These are phyloP conservation scores for Microcyclospora pomicola DNA, from an alignment of 2,329 filamentous ascomycete genomes.

Conservation along the genomic window DNA sequence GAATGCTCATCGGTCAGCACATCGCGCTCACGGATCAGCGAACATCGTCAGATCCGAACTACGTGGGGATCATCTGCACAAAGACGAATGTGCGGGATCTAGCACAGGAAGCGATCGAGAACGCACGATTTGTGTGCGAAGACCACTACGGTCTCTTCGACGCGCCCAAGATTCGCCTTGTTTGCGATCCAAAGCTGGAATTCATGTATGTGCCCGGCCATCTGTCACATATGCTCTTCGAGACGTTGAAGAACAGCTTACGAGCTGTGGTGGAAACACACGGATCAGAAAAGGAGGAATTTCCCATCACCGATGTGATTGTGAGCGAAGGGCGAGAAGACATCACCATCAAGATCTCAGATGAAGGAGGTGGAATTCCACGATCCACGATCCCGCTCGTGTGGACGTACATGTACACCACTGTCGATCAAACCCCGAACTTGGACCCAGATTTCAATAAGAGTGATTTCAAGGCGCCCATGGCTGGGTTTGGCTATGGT, in stretches of 20 bases:
- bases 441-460: constrained; percentile 97
- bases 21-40: constrained; percentile 92
- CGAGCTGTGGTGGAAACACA: constrained; percentile 93
- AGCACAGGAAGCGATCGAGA: constrained; percentile 93
- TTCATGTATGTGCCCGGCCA: constrained; percentile 99
- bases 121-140: constrained; percentile 96
- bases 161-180: constrained; percentile 87
- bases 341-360: constrained; percentile 95
- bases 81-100: constrained; percentile 94
- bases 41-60: constrained; percentile 76
- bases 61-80: constrained; percentile 97
- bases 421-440: constrained; percentile 87
- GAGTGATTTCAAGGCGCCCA: constrained; percentile 96
- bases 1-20: constrained; percentile 98
- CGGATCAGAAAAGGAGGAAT: constrained; percentile 88
- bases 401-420: constrained; percentile 99
- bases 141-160: constrained; percentile 97
- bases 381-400: constrained; percentile 86
- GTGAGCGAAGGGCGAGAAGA: constrained; percentile 96
- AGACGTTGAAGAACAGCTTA: constrained; percentile 95
- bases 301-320: constrained; percentile 93
- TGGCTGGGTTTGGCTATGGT: constrained; percentile 98
- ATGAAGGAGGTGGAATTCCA: constrained; percentile 92
- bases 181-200: constrained; percentile 75
- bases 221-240: constrained; percentile 97